These are phyloP conservation scores for Fusarium sp. DNA, from an alignment of 2,329 filamentous ascomycete genomes.

Conservation along the genomic window DNA sequence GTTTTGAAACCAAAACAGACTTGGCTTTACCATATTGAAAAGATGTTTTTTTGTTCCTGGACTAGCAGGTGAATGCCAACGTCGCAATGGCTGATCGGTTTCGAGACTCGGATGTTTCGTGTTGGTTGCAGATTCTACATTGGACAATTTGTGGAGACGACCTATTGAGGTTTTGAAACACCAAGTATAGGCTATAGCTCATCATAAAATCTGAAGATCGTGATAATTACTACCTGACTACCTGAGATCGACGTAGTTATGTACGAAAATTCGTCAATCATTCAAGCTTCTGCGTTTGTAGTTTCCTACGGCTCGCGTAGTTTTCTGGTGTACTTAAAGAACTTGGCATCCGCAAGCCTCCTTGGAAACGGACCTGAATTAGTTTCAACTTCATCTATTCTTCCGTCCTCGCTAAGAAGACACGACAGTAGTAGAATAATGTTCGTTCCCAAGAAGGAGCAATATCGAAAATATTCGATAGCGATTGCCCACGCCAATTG, in stretches of 20 bases:
- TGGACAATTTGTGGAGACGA: not conserved
- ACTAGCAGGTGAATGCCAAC: not conserved
- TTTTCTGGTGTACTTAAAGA: not conserved
- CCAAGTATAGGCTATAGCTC: not conserved
- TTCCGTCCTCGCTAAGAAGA: not conserved
- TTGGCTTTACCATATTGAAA: constrained; percentile 2
- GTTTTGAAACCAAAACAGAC: constrained; percentile 14
- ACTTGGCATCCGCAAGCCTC: not conserved
- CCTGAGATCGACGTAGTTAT: too few species aligned
- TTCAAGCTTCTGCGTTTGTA: not conserved
- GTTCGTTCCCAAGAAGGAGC: too few species aligned
- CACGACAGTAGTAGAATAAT: not conserved
- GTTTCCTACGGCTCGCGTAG: not conserved
- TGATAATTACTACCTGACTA: too few species aligned
- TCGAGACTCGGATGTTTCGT: constrained; percentile 27
- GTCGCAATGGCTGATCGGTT: constrained; percentile 5
- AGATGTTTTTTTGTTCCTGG: not conserved
- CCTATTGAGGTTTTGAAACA: constrained; percentile 5
- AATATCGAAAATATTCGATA: too few species aligned
- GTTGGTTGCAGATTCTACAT: constrained; percentile 27
- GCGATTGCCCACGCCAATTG: fast-evolving
- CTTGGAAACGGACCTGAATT: not conserved
- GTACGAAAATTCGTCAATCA: not conserved
- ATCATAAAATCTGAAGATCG: not conserved
- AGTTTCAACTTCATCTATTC: not conserved